Evolutionary conservation across 192 early-diverging fungal species (phyloP), one percentile per base, ranked within the genome.

Genomic region (Helicostylum pulchrum): DNA sequence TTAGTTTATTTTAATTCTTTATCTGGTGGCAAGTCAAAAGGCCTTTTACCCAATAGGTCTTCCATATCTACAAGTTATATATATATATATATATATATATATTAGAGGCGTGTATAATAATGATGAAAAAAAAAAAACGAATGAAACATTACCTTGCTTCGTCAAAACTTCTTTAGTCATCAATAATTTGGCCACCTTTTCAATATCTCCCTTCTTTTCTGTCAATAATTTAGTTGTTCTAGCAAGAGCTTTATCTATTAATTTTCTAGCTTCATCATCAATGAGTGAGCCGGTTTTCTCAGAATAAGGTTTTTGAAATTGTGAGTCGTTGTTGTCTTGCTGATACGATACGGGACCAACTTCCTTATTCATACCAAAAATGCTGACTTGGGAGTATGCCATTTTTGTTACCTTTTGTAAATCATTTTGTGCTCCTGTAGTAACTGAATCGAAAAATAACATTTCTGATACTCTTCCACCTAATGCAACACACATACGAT

Each of bases 101-200:
- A 26, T 26, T 26, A 26, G 26, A 26, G 26, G 2, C 26, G 36
- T 39, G 36, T 9, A 10, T 3, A 39, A 39, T 39, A 39, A 39
- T n/a, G n/a, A n/a, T n/a, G n/a, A 39, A 39, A 39, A 39, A 3
- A 39, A 39, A 39, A 39, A 39, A 9, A 39, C 5, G 9, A 39
- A 39, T 39, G 9, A 39, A 39, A 39, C 9, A 39, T 39, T 39
- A 39, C 36, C 97, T 53, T 98, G 95, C 26, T 26, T 86, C 32
- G 90, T 91, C 60, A 97, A 78, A 43, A 99, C 95, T 76, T 99
- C 97, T 83, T 97, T 97, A 76, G 95, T 87, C 70, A 99, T 77
- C 75, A 99, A 76, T 64, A 91, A 72, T 66, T 88, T 73, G 0
- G 97, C 97, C 1, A 99, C 91, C 79, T 94, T 93, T 74, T 96